Evolutionary conservation across 177 flowering plant species (phyloP).

Genomic region (Vitis hybrid): DNA sequence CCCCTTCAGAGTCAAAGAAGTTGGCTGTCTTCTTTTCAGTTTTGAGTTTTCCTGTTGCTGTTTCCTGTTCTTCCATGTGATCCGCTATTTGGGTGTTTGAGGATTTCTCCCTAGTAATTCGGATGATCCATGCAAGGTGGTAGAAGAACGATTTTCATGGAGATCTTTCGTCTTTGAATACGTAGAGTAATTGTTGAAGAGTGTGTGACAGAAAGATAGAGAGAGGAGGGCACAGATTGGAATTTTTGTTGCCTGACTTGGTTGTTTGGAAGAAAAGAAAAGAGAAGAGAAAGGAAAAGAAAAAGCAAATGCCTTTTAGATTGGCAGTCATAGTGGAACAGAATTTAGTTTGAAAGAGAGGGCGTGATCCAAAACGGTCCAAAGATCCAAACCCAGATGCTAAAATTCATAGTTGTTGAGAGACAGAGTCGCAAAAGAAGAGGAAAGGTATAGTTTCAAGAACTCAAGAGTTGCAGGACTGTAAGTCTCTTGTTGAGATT

Average conservation of each 20-base stretch:
- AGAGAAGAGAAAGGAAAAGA: no score
- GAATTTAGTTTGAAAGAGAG: neutral
- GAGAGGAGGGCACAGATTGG: neutral
- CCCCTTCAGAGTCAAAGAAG: no score
- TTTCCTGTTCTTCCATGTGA: neutral
- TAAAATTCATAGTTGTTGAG: no score
- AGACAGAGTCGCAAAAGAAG: no score
- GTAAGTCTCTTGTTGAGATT: no score
- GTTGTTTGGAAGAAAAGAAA: neutral
- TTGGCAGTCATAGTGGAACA: no score
- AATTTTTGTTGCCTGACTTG: neutral
- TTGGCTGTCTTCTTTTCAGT: no score
- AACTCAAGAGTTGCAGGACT: no score
- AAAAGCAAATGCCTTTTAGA: neutral
- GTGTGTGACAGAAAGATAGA: neutral
- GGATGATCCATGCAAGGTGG: slow-evolving; percentile 7
- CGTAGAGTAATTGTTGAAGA: neutral
- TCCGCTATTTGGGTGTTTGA: slow-evolving; percentile 10
- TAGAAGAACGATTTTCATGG: slow-evolving; percentile 4
- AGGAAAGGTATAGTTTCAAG: no score
- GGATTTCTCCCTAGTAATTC: neutral
- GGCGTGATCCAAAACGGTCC: neutral
- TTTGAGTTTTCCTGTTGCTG: no score
- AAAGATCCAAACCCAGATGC: slow-evolving; percentile 4
- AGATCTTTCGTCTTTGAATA: slow-evolving; percentile 10